Evolutionary conservation across 2,329 filamentous ascomycete species (phyloP).

Genomic region (Penicillium paneum): DNA sequence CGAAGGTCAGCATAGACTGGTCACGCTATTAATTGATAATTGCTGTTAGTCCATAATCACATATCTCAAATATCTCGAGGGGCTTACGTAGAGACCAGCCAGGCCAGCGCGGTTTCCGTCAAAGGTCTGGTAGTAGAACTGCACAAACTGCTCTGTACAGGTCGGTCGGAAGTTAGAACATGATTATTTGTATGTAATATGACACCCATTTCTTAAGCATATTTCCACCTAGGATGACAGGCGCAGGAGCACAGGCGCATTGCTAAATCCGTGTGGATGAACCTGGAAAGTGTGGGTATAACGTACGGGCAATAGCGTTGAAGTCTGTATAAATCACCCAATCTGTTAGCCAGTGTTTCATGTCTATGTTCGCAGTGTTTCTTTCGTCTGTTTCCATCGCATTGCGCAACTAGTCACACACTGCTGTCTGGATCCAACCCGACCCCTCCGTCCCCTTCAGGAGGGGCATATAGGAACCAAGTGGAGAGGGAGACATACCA

Average conservation of each 20-base stretch:
- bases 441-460: neutral
- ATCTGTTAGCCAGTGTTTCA: constrained; percentile 12
- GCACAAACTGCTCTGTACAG: constrained; percentile 73
- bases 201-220: neutral
- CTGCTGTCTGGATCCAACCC: constrained; percentile 11
- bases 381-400: neutral
- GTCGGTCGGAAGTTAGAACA: constrained; percentile 19
- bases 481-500: constrained; percentile 26
- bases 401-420: constrained; percentile 18
- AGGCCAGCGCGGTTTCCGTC: constrained; percentile 67
- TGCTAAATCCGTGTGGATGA: neutral
- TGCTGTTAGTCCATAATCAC: constrained; percentile 6
- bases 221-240: constrained; percentile 4
- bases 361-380: neutral
- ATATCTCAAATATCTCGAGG: neutral
- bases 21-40: constrained; percentile 58
- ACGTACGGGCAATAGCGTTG: constrained; percentile 41
- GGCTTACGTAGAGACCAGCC: constrained; percentile 73
- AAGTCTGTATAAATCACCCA: constrained; percentile 32
- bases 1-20: constrained; percentile 90
- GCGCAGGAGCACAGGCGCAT: constrained; percentile 9
- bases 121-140: constrained; percentile 89
- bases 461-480: neutral
- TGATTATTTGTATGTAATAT: neutral
- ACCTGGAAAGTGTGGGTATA: neutral